phyloP scores from a whole-genome alignment of 2,329 filamentous ascomycete species.

The Blastomyces gilchristii region DNA sequence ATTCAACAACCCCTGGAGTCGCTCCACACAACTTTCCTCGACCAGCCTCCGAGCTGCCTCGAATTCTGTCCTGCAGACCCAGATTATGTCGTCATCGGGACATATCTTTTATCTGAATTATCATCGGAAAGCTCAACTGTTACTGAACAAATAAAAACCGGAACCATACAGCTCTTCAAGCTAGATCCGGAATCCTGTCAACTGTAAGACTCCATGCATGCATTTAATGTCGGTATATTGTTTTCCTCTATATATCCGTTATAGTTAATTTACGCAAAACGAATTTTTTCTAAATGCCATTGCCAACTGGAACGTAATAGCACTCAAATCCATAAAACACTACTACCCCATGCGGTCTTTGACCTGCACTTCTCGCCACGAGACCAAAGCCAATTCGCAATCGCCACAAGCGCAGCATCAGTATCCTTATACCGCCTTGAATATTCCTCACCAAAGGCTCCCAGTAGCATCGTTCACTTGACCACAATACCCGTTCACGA shows the following conservation, averaged over 20 bases:
- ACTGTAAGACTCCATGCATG: slow-evolving; percentile 22
- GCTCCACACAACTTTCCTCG: slow-evolving; percentile 28
- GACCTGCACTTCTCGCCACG: slow-evolving; percentile 70
- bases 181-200: slow-evolving; percentile 31
- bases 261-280: slow-evolving; percentile 5
- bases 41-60: slow-evolving; percentile 38
- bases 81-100: slow-evolving; percentile 66
- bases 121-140: slow-evolving; percentile 20
- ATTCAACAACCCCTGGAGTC: slow-evolving; percentile 20
- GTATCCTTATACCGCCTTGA: slow-evolving; percentile 30
- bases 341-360: slow-evolving; percentile 63
- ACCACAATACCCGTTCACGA: slow-evolving; percentile 42
- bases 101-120: slow-evolving; percentile 56
- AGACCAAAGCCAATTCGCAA: slow-evolving; percentile 51
- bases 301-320: slow-evolving; percentile 30
- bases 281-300: background rate
- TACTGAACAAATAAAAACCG: slow-evolving; percentile 54
- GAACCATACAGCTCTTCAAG: slow-evolving; percentile 60
- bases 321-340: slow-evolving; percentile 47
- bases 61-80: slow-evolving; percentile 40
- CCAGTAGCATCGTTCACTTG: slow-evolving; percentile 26
- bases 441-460: slow-evolving; percentile 9
- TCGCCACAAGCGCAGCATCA: slow-evolving; percentile 62
- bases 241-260: slow-evolving; percentile 14
- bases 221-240: slow-evolving; percentile 2